phyloP scores from a whole-genome alignment of 2,329 filamentous ascomycete genomes.

The Fusarium sp. region DNA sequence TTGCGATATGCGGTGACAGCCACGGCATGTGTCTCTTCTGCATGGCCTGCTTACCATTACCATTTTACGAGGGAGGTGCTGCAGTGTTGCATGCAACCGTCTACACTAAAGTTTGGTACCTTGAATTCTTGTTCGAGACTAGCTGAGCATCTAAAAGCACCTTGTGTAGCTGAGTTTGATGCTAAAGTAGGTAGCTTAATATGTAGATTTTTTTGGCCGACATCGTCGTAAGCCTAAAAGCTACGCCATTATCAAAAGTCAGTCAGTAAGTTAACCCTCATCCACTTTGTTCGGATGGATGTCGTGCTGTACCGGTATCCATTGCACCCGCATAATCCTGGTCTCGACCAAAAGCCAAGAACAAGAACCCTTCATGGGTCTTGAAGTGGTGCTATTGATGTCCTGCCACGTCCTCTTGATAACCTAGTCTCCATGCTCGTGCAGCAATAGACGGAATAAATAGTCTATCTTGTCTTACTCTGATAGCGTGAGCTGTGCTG shows the following conservation, averaged over 20 bases:
- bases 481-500: constrained; percentile 7
- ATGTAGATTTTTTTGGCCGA: not conserved
- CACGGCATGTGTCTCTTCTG: constrained; percentile 32
- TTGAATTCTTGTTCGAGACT: constrained; percentile 28
- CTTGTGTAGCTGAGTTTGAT: constrained; percentile 16
- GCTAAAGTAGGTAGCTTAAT: not conserved
- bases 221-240: constrained; percentile 22
- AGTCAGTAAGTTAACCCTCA: constrained; percentile 3
- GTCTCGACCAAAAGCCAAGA: constrained; percentile 16
- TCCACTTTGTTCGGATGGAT: constrained; percentile 4
- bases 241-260: constrained; percentile 25
- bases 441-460: constrained; percentile 21
- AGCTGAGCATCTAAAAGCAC: constrained; percentile 1
- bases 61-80: constrained; percentile 27
- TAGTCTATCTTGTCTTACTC: constrained; percentile 13
- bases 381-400: constrained; percentile 25
- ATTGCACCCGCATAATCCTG: constrained; percentile 11
- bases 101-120: constrained; percentile 18
- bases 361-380: constrained; percentile 13
- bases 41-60: constrained; percentile 19
- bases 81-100: constrained; percentile 28
- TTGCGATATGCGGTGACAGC: constrained; percentile 23
- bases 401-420: constrained; percentile 31
- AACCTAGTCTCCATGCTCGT: constrained; percentile 20
- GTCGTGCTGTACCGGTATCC: constrained; percentile 2